These are phyloP conservation scores for Pyrenophora graminea DNA, from an alignment of 2,329 filamentous ascomycete genomes.

Conservation along the genomic window DNA sequence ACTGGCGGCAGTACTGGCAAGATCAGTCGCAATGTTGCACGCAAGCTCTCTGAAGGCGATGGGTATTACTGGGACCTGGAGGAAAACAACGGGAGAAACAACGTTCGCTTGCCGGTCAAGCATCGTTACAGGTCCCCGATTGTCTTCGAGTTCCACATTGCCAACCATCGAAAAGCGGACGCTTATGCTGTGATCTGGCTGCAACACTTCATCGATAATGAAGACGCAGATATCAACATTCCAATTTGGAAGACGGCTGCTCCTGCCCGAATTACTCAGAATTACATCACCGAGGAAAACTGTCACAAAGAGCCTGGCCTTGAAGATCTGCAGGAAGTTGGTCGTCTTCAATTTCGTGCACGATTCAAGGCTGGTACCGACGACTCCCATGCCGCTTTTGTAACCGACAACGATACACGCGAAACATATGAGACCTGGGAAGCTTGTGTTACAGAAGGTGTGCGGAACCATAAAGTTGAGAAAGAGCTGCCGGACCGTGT, in stretches of 20 bases:
- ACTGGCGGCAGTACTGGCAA: constrained; percentile 83
- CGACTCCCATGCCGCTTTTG: constrained; percentile 79
- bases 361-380: constrained; percentile 91
- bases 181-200: constrained; percentile 86
- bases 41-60: constrained; percentile 62
- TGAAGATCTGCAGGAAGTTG: constrained; percentile 75
- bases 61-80: constrained; percentile 64
- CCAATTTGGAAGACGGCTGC: constrained; percentile 87
- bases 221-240: constrained; percentile 77
- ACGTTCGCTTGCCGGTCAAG: constrained; percentile 81
- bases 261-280: constrained; percentile 77
- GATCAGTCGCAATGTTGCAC: constrained; percentile 67
- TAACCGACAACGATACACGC: constrained; percentile 82
- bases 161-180: constrained; percentile 70
- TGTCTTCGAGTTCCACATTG: constrained; percentile 80
- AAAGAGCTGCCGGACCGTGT: constrained; percentile 74
- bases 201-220: constrained; percentile 79
- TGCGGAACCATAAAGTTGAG: constrained; percentile 71
- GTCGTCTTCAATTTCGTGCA: constrained; percentile 77
- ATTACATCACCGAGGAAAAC: constrained; percentile 85
- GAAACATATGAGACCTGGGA: constrained; percentile 97
- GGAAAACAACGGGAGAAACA: constrained; percentile 54
- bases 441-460: constrained; percentile 84
- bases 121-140: constrained; percentile 88
- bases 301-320: constrained; percentile 71